Base-by-base conservation (phyloP, 768 basidiomycete species). In the Boletus rubroflammeus region DNA sequence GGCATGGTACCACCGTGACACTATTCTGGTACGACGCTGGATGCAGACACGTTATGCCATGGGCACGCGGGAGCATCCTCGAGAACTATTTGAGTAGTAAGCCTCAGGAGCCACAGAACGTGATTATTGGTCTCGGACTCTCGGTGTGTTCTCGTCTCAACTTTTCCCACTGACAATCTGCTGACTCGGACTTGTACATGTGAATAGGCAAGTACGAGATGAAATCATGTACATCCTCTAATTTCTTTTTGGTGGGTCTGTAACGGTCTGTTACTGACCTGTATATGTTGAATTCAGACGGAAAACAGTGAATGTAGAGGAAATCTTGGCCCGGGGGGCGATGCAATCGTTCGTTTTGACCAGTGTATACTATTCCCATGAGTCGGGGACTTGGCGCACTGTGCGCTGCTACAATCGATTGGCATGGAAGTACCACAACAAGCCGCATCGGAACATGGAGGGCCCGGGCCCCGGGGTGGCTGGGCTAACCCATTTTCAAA, bases 1-100 rank as follows among this genome's bases (percentile, higher is more conserved):
- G 91, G 88, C 62, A 93, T 93, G 82, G 86, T 89, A 6, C 84
- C 88, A 17, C n/a, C n/a, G n/a, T n/a, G n/a, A n/a, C 88, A 90
- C 66, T 90, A 89, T 74, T 89, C 86, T 62, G 90, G 91, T 46
- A 92, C 90, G 9, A 92, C 90, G 15, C 79, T 93, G 56, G 92
- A 94, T 62, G 91, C 92, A 93, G 73, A 79, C 78, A 35, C 86
- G 92, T 42, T 95, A 95, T 68, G 90, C 92, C 7, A 71, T 73
- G 42, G 90, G 90, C 26, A 76, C 82, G 23, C 82, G 76, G 74
- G n/a, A 76, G 73, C 59, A 91, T 92, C 67, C 76, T 91, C 53
- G 78, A 83, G 54, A 86, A 86, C 71, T 92, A 83, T 75, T 63
- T 89, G 58, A 66, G 64, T n/a, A 72, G 72, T 54, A 82, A 84